Conservation (phyloP, 164 flowering plant species). For the Sedum album region DNA sequence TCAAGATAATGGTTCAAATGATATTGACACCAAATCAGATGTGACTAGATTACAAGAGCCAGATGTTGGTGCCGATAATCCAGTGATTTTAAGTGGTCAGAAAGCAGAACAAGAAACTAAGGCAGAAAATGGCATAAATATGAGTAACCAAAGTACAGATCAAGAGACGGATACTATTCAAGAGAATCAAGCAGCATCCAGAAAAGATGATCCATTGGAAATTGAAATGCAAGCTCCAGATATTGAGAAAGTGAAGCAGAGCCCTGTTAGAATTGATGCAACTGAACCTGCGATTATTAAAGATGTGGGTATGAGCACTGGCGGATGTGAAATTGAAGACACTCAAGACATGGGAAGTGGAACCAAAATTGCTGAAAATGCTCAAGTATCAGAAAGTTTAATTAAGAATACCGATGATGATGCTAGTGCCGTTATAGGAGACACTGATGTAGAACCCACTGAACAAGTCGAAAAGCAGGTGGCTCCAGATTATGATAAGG, state of each 20-base stretch:
- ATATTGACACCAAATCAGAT: not conserved
- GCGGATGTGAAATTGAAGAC: not conserved
- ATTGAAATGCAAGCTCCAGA: not conserved
- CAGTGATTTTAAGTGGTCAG: not conserved
- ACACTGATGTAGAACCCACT: not conserved
- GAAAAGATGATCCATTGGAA: not conserved
- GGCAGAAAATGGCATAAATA: not conserved
- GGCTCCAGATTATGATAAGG: not conserved
- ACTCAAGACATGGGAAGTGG: not conserved
- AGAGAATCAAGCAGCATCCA: not conserved
- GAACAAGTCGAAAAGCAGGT: not conserved
- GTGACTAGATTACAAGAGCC: not conserved
- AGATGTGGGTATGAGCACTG: not conserved
- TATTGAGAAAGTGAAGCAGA: not conserved
- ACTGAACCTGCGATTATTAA: not conserved
- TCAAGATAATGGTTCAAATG: not conserved
- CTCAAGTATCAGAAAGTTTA: not conserved
- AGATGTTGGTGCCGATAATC: not conserved
- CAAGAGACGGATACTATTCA: not conserved
- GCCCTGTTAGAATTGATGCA: not conserved
- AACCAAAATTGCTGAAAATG: not conserved
- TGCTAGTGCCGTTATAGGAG: not conserved
- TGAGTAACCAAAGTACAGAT: not conserved
- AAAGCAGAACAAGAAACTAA: not conserved
- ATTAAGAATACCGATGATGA: not conserved